Conservation (phyloP, 164 flowering plant species). For the Annona cherimola region DNA sequence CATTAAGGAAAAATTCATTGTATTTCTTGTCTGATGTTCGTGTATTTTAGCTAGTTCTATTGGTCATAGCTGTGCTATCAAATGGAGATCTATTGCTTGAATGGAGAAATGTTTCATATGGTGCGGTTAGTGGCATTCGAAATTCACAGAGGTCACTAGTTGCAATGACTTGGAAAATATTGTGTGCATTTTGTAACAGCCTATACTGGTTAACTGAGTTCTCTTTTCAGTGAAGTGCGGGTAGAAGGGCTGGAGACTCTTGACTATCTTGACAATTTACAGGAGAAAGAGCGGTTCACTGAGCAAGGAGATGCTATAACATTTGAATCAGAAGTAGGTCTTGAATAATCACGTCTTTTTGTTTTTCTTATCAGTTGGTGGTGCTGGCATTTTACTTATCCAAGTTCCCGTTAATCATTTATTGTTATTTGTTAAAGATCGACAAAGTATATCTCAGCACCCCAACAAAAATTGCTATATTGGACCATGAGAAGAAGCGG, state of each 20-base stretch:
- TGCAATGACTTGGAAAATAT: no score
- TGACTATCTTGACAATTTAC: slow-evolving; percentile 80
- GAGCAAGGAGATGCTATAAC: slow-evolving; percentile 88
- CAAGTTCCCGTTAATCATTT: no score
- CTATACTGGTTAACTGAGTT: neutral
- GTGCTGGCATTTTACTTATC: no score
- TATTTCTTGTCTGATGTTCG: no score
- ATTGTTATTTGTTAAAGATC: slow-evolving; percentile 11
- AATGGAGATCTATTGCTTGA: no score
- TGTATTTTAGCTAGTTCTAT: no score
- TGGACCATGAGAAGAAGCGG: slow-evolving; percentile 88
- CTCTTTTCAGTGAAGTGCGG: slow-evolving; percentile 71
- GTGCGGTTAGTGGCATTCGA: no score
- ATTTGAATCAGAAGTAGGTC: slow-evolving; percentile 18
- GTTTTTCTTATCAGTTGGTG: neutral
- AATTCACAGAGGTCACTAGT: no score
- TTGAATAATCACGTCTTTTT: neutral
- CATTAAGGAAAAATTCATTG: no score
- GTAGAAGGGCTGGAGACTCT: slow-evolving; percentile 92
- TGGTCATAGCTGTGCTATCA: no score
- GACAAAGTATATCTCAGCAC: slow-evolving; percentile 56
- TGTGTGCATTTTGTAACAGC: no score
- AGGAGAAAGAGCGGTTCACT: slow-evolving; percentile 64
- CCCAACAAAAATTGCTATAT: slow-evolving; percentile 81
- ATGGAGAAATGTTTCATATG: no score